Evolutionary conservation across 257 asterid species (phyloP).

Genomic region (Lycium ferocissimum): DNA sequence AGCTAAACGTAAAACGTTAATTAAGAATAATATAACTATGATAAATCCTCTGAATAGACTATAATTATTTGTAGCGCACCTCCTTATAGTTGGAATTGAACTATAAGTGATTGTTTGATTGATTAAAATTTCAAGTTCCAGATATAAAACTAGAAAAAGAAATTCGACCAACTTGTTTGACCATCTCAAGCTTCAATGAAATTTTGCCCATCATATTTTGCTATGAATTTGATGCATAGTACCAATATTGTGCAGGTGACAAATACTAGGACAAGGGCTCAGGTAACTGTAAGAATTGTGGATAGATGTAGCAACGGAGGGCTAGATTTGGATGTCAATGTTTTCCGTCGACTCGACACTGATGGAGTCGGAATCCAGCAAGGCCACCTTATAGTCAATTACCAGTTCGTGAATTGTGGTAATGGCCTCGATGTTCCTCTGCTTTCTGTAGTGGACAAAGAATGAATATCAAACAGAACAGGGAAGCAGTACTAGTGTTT

Average conservation of each 20-base stretch:
- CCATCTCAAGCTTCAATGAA: background rate
- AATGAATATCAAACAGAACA: background rate
- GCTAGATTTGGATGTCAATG: conserved; percentile 41
- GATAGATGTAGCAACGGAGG: conserved; percentile 46
- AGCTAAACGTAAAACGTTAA: too few species aligned
- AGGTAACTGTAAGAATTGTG: conserved; percentile 38
- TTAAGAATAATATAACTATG: too few species aligned
- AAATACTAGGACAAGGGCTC: conserved; percentile 35
- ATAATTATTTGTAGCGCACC: too few species aligned
- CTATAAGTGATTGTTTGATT: background rate
- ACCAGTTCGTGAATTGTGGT: conserved; percentile 38
- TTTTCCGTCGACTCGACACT: conserved; percentile 31
- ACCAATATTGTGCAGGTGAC: conserved; percentile 37
- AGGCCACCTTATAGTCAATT: conserved; percentile 42
- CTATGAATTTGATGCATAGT: background rate
- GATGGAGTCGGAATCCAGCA: conserved; percentile 33
- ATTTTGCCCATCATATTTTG: background rate
- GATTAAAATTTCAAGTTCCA: background rate
- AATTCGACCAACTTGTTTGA: background rate
- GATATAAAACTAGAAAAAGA: background rate
- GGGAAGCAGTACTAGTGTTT: background rate
- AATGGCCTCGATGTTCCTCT: conserved; percentile 22
- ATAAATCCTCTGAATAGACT: too few species aligned
- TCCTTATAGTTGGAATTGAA: too few species aligned
- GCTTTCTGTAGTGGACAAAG: conserved; percentile 11